Evolutionary conservation across 1,139 yeast genomes (phyloP), one percentile per base, ranked within the genome.

Genomic region (Yamadazyma atmosphaerica): DNA sequence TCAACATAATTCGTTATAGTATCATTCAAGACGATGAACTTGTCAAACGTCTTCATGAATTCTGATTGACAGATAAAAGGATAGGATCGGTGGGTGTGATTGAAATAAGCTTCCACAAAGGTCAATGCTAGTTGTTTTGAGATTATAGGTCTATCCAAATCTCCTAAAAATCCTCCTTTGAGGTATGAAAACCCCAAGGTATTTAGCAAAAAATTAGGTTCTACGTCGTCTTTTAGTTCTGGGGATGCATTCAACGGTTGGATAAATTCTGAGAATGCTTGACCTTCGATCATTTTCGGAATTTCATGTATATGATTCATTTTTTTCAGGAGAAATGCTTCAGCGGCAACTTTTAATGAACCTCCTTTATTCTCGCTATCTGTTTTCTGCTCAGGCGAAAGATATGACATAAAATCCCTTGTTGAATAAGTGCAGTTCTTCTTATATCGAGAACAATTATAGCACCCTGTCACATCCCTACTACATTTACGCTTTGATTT

Each of bases 401-500:
- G n/a, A n/a, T n/a, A n/a, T n/a, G n/a, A n/a, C n/a, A n/a, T n/a
- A n/a, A 21, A 21, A 26, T 26, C 16, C 13, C 5, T 11, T 13
- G 17, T 77, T 3, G 73, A 66, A 46, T 76, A 77, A 15, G 56
- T 59, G 51, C 82, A 77, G 2, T 35, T 36, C 37, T 60, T 67
- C 4, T 59, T 56, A 3, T 68, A 65, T 41, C 60, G 67, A 11
- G 39, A 42, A 47, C 82, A 77, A 44, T 70, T 72, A 8, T 47
- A 40, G 45, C 82, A 76, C n/a, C 51, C 58, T 0, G 80, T 79
- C 2, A 58, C 41, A 14, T 64, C 61, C 45, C 71, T 69, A 2
- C 74, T 60, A 49, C 82, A 77, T 46, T 70, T 72, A 52, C 73
- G 74, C 56, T 77, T 76, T 33, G 74, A 54, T 33, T 64, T 56